phyloP scores from a whole-genome alignment of 139 green algal genomes.

The Coelastrella sp. region DNA sequence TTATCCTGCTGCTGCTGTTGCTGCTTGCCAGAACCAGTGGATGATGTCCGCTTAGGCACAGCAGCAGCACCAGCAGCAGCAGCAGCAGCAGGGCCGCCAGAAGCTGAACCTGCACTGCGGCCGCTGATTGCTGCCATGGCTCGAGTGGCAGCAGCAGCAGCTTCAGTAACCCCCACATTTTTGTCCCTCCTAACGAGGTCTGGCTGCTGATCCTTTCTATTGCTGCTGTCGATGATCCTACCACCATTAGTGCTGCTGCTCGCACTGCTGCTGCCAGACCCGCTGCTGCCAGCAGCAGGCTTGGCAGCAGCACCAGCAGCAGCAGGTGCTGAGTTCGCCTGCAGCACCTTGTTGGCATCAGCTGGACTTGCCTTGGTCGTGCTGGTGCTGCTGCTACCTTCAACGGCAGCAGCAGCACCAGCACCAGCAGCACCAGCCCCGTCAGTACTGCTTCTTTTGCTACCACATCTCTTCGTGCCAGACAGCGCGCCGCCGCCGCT shows the following conservation, averaged over 20 bases:
- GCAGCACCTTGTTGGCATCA: neutral
- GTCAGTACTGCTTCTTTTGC: neutral
- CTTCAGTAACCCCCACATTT: neutral
- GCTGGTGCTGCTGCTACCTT: slow-evolving; percentile 11
- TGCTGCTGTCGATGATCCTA: slow-evolving; percentile 25
- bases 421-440: neutral
- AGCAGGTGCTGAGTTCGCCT: neutral
- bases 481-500: neutral
- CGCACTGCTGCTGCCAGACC: neutral
- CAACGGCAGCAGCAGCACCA: neutral
- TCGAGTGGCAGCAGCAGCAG: slow-evolving; percentile 32
- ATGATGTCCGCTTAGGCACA: neutral
- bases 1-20: slow-evolving; percentile 7
- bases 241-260: neutral
- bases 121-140: slow-evolving; percentile 8
- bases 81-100: neutral
- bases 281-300: neutral
- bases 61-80: neutral
- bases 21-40: neutral
- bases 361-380: neutral
- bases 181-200: neutral
- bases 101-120: neutral
- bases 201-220: slow-evolving; percentile 6
- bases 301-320: too few relatives aligned
- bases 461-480: neutral